Evolutionary conservation across 2,329 filamentous ascomycete species (phyloP), one percentile per base, ranked within the genome.

Genomic region (Paraconiothyrium sp.): DNA sequence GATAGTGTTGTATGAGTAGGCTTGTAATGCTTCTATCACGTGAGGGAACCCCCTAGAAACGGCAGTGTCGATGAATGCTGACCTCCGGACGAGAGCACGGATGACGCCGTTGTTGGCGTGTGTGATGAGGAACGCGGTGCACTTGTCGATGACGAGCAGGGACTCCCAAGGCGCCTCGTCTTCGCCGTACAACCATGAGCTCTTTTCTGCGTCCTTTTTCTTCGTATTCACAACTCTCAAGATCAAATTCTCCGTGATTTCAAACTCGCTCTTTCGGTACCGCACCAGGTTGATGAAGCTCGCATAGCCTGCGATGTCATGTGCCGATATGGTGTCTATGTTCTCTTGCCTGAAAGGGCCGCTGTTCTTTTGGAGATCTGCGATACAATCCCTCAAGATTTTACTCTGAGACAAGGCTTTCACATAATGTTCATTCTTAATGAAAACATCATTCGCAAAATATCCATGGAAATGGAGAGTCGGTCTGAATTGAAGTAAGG

Each of bases 221-320:
- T 8, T n/a, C 14, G n/a, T 16, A 3, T 8, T n/a, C 3, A 5
- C 39, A 7, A 16, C 34, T 6, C 22, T 39, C 10, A 48, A 9
- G 10, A 57, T 41, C 10, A 39, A 7, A 1, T 44, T 14, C n/a
- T 14, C 8, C 9, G 55, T 58, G n/a, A 58, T 50, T 20, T 2
- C 34, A 14, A 58, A 32, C 2, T 50, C 55, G 2, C 3, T 16
- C 24, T 14, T 43, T 13, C 55, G 34, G 22, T 58, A 50, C 3
- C 55, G 55, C 10, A 58, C 22, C 8, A 58, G 24, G 14, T 58
- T 58, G 14, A 58, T 20, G 20, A 58, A 35, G 34, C 34, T 41
- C 13, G 46, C 27, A 14, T 58, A 58, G 20, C 35, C 55, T 2
- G 1, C 10, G 20, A 39, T 34, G 9, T 34, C 14, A 3, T 43